Evolutionary conservation across 2,329 filamentous ascomycete species (phyloP).

Genomic region (Aspergillus quadrilineatus): DNA sequence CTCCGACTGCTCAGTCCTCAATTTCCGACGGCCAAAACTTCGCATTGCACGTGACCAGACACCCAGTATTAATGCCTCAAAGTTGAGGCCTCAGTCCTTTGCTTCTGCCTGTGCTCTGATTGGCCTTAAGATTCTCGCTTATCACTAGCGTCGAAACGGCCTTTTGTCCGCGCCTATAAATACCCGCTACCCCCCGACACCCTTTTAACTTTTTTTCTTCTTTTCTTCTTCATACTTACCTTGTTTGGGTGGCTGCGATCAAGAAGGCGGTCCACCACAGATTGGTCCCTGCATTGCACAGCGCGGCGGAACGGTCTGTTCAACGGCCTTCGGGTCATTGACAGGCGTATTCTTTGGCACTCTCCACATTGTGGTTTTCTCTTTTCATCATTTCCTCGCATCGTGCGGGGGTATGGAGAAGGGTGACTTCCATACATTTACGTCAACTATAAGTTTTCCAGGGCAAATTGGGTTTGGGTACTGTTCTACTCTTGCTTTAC

Average conservation of each 20-base stretch:
- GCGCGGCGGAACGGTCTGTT: slow-evolving; percentile 51
- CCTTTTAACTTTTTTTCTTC: slow-evolving; percentile 32
- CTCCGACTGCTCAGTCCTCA: slow-evolving; percentile 8
- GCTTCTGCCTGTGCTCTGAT: slow-evolving; percentile 1
- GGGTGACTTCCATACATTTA: slow-evolving; percentile 14
- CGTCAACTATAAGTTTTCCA: not conserved
- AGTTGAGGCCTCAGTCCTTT: slow-evolving; percentile 6
- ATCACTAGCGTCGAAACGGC: slow-evolving; percentile 23
- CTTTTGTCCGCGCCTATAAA: slow-evolving; percentile 31
- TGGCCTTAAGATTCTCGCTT: slow-evolving; percentile 29
- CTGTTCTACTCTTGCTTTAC: not conserved
- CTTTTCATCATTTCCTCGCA: slow-evolving; percentile 46
- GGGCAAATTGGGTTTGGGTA: not conserved
- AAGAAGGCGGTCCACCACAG: slow-evolving; percentile 47
- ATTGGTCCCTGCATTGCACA: slow-evolving; percentile 59
- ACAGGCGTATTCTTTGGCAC: slow-evolving; percentile 54
- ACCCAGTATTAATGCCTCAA: slow-evolving; percentile 13
- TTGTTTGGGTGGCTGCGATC: slow-evolving; percentile 51
- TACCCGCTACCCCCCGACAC: slow-evolving; percentile 11
- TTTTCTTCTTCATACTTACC: slow-evolving; percentile 54
- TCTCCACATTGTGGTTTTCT: slow-evolving; percentile 28
- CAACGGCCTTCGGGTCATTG: slow-evolving; percentile 52
- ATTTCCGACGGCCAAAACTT: slow-evolving; percentile 34
- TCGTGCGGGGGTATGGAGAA: slow-evolving; percentile 39
- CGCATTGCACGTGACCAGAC: slow-evolving; percentile 28